Percentiles rank a stretch among this genome's conserved stretches.
phyloP scores from a whole-genome alignment of 176 grass and related monocot genomes.

The Luzula sylvatica region DNA sequence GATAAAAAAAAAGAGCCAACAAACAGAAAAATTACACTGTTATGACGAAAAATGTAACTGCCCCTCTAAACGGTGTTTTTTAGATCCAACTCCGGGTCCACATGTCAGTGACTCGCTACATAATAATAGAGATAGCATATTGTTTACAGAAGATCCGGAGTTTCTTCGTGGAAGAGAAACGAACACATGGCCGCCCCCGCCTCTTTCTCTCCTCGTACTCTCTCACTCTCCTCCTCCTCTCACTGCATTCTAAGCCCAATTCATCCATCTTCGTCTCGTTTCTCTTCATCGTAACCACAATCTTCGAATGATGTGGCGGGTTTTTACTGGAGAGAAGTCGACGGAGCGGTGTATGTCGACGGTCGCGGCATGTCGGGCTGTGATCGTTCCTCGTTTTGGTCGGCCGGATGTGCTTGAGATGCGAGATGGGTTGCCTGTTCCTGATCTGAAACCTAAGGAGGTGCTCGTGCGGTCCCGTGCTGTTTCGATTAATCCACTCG shows the following conservation, averaged over 20 bases:
- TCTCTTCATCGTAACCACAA: too few species aligned
- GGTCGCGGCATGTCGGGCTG: slow-evolving; percentile 39
- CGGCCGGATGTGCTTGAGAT: slow-evolving; percentile 81
- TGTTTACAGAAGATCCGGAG: background rate
- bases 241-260: background rate
- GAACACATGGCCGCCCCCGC: slow-evolving; percentile 40
- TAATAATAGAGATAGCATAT: too few species aligned
- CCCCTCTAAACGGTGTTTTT: too few species aligned
- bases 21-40: too few species aligned
- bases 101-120: background rate
- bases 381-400: slow-evolving; percentile 76
- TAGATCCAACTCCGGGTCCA: background rate
- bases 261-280: background rate
- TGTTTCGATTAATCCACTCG: slow-evolving; percentile 84
- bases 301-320: slow-evolving; percentile 18
- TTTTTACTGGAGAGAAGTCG: slow-evolving; percentile 15
- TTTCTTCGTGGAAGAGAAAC: slow-evolving; percentile 26
- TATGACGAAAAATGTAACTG: too few species aligned
- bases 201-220: slow-evolving; percentile 10
- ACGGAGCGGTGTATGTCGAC: slow-evolving; percentile 26
- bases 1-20: too few species aligned
- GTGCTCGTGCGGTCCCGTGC: slow-evolving; percentile 84
- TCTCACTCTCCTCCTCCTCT: background rate
- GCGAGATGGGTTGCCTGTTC: slow-evolving; percentile 43
- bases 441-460: slow-evolving; percentile 70